Conservation (phyloP, 176 grass and related monocot species). For the Tuctoria greenei region DNA sequence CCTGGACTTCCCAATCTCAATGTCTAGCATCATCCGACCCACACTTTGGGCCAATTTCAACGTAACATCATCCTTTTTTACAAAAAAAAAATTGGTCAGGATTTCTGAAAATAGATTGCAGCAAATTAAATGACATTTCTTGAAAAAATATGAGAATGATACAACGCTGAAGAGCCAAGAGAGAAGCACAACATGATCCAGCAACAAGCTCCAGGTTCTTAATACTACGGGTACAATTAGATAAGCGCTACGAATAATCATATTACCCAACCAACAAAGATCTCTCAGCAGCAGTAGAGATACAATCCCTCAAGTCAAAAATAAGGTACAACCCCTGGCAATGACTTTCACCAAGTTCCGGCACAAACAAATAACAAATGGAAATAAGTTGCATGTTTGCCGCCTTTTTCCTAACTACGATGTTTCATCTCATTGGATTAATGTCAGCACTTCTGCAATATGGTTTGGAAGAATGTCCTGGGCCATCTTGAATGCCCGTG, state of each 20-base stretch:
- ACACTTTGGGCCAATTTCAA: not conserved
- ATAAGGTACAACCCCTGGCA: constrained; percentile 36
- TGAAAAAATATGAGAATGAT: not conserved
- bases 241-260: not conserved
- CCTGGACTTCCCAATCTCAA: not conserved
- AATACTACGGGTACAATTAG: not conserved
- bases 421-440: constrained; percentile 36
- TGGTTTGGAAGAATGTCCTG: constrained; percentile 38
- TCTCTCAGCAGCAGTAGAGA: constrained; percentile 12
- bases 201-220: not conserved
- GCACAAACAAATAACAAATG: constrained; percentile 46
- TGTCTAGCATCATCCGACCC: not conserved
- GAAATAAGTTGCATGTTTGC: constrained; percentile 40
- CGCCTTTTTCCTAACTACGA: constrained; percentile 34
- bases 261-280: constrained; percentile 25
- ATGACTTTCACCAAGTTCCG: constrained; percentile 25
- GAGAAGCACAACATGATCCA: not conserved
- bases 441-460: constrained; percentile 34
- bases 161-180: not conserved
- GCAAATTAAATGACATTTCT: not conserved
- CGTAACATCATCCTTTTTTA: not conserved
- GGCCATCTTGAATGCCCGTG: constrained; percentile 35
- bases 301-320: constrained; percentile 31
- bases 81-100: too few relatives aligned
- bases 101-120: not conserved